Percentiles rank a stretch among this genome's conserved stretches.
phyloP scores from a whole-genome alignment of 164 flowering plant species.

The Berberis vulgaris region DNA sequence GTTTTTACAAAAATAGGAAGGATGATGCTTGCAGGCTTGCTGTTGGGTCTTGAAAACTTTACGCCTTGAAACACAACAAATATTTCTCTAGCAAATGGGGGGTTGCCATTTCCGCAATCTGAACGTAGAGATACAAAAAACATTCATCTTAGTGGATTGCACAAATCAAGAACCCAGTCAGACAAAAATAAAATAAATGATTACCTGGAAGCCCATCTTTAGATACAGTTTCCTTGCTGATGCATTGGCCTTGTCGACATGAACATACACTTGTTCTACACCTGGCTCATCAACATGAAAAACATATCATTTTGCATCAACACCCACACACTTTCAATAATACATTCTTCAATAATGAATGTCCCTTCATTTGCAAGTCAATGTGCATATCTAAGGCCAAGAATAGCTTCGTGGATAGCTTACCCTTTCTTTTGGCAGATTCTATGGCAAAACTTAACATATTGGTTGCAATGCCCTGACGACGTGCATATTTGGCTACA shows the following conservation, averaged over 20 bases:
- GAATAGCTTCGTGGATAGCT: neutral
- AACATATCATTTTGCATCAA: conserved; percentile 39
- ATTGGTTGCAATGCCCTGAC: conserved; percentile 70
- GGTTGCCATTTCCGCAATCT: conserved; percentile 37
- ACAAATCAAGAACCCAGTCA: neutral
- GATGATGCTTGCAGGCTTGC: neutral
- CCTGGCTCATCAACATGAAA: neutral
- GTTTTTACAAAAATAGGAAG: neutral
- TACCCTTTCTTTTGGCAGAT: conserved; percentile 47
- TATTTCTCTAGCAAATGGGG: conserved; percentile 1
- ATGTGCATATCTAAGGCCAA: conserved; percentile 17
- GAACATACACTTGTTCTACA: conserved; percentile 1
- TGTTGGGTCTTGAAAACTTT: neutral
- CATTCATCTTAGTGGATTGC: neutral
- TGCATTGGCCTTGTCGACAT: conserved; percentile 18
- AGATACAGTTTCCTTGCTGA: conserved; percentile 30
- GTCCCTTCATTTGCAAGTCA: conserved; percentile 45
- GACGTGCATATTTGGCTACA: conserved; percentile 63
- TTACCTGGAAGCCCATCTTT: conserved; percentile 6
- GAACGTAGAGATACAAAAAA: neutral
- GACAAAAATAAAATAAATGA: neutral
- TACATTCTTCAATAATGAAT: conserved; percentile 54
- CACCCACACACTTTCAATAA: conserved; percentile 41
- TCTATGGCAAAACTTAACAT: conserved; percentile 58
- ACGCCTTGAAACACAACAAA: neutral